phyloP scores from a whole-genome alignment of 192 early-diverging fungal species.

The Backusella tuberculispora region DNA sequence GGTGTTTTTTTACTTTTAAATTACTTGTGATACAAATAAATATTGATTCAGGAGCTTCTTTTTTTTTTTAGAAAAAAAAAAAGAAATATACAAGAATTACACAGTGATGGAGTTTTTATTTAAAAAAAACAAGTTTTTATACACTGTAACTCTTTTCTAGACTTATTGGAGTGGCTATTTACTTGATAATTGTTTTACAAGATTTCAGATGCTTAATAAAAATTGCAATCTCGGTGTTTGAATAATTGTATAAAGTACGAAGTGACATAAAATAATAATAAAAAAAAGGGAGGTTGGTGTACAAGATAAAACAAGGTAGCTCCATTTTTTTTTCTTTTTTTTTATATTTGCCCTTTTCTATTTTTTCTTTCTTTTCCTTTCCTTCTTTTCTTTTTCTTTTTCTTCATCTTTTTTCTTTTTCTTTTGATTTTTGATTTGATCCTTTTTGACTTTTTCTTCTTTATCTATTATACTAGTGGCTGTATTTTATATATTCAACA shows the following conservation, averaged over 20 bases:
- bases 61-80: no score
- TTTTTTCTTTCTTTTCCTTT: not conserved
- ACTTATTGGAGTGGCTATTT: no score
- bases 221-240: constrained; percentile 6
- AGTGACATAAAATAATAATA: not conserved
- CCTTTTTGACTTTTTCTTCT: not conserved
- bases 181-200: no score
- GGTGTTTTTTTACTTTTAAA: no score
- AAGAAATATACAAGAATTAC: no score
- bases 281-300: constrained; percentile 7
- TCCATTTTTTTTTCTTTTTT: not conserved
- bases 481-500: not conserved
- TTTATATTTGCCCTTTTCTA: not conserved
- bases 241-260: not conserved
- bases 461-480: not conserved
- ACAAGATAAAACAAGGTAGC: constrained; percentile 1
- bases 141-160: no score
- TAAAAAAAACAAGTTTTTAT: no score
- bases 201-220: not conserved
- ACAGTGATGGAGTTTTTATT: no score
- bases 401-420: not conserved
- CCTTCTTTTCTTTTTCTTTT: constrained; percentile 13
- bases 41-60: no score
- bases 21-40: no score
- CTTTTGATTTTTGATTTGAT: not conserved